These are phyloP conservation scores for Rosa chinensis DNA, from an alignment of 306 rosid genomes.

Conservation along the genomic window DNA sequence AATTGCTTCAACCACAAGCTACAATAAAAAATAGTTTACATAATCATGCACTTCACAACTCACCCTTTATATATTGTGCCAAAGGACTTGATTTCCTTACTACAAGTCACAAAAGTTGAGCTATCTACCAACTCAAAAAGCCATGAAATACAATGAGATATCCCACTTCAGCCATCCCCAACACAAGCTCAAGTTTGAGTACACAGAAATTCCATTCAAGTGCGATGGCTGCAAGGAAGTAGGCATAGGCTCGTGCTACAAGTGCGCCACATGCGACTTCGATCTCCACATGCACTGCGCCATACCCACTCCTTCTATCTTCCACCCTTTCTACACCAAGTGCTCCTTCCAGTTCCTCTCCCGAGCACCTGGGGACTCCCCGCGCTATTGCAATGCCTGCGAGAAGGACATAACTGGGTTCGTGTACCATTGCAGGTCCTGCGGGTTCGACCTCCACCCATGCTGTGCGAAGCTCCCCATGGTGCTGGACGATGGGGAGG, in stretches of 20 bases:
- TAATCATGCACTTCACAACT: constrained; percentile 7
- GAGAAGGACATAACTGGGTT: constrained; percentile 79
- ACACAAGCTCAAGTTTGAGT: constrained; percentile 76
- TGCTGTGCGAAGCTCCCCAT: constrained; percentile 93
- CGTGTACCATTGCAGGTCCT: constrained; percentile 67
- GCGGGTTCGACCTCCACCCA: constrained; percentile 91
- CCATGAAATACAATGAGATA: constrained; percentile 75
- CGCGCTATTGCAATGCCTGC: constrained; percentile 88
- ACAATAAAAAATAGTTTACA: constrained; percentile 1
- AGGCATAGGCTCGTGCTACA: constrained; percentile 85
- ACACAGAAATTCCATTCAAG: constrained; percentile 76
- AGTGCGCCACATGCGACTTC: constrained; percentile 65
- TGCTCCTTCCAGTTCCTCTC: constrained; percentile 77
- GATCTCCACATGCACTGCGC: constrained; percentile 92
- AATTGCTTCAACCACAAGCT: constrained; percentile 61
- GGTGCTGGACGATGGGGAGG: constrained; percentile 69
- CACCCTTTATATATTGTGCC: constrained; percentile 25
- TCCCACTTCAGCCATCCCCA: constrained; percentile 82
- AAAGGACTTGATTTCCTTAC: neutral
- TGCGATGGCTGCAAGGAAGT: constrained; percentile 94
- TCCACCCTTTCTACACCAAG: constrained; percentile 79
- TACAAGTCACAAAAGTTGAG: neutral
- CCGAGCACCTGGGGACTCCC: constrained; percentile 52
- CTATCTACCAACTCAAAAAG: constrained; percentile 11
- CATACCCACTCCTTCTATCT: constrained; percentile 44